These are phyloP conservation scores for Maudiozyma bulderi DNA, from an alignment of 805 yeast species.

Conservation along the genomic window DNA sequence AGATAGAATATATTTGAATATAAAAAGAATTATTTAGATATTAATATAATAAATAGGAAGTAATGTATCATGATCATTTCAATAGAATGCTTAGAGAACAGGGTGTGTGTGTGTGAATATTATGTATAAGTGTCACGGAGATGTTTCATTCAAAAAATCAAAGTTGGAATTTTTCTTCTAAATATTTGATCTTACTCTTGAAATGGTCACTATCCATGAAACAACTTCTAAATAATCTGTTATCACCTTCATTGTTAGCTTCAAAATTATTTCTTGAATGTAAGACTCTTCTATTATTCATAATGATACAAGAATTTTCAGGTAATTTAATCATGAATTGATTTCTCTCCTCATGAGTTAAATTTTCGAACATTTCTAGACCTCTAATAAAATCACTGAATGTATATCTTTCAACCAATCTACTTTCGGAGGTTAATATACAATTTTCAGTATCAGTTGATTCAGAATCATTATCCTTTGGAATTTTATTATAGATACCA, in stretches of 20 bases:
- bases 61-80: background rate
- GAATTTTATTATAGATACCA: constrained; percentile 35
- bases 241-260: constrained; percentile 16
- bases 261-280: constrained; percentile 55
- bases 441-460: constrained; percentile 11
- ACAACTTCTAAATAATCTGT: constrained; percentile 67
- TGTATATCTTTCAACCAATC: constrained; percentile 32
- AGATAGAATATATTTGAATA: no score
- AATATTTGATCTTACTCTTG: constrained; percentile 45
- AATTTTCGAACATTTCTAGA: constrained; percentile 48
- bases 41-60: no score
- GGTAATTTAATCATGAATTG: constrained; percentile 45
- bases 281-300: constrained; percentile 60
- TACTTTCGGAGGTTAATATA: constrained; percentile 26
- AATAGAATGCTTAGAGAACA: background rate
- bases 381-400: constrained; percentile 54
- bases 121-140: no score
- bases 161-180: constrained; percentile 15
- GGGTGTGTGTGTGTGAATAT: background rate
- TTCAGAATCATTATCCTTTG: constrained; percentile 10
- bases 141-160: background rate
- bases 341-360: constrained; percentile 42
- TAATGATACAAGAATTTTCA: constrained; percentile 54
- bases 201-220: constrained; percentile 65
- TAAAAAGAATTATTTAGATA: no score